phyloP scores from a whole-genome alignment of 1,284 basidiomycete species.

The Puccinia horiana region DNA sequence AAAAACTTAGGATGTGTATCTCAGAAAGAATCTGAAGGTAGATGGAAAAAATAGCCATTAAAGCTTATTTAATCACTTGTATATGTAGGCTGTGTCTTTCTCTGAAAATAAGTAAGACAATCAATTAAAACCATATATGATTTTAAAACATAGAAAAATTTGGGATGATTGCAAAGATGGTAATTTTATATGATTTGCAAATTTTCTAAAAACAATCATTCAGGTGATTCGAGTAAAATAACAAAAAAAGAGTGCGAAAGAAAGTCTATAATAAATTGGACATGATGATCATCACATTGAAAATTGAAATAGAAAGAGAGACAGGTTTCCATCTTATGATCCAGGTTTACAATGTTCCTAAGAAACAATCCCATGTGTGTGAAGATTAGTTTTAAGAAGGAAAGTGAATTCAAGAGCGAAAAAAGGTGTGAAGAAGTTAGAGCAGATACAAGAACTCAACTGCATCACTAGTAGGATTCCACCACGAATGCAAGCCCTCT shows the following conservation, averaged over 20 bases:
- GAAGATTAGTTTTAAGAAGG: background rate
- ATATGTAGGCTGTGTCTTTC: too few species aligned
- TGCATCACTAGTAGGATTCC: slow-evolving; percentile 45
- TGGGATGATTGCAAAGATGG: too few species aligned
- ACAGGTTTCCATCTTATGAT: slow-evolving; percentile 19
- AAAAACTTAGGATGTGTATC: too few species aligned
- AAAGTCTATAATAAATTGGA: too few species aligned
- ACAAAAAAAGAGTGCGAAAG: background rate
- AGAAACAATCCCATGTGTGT: background rate
- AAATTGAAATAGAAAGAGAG: background rate
- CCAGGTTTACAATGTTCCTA: slow-evolving; percentile 48
- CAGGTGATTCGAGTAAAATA: background rate
- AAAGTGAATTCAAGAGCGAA: background rate
- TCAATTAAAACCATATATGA: too few species aligned
- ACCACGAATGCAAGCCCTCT: slow-evolving; percentile 27
- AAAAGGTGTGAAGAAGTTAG: background rate
- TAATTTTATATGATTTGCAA: too few species aligned
- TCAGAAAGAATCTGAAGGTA: too few species aligned
- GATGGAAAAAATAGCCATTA: too few species aligned
- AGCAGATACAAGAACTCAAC: slow-evolving; percentile 16
- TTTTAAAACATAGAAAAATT: too few species aligned
- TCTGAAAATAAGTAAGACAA: too few species aligned
- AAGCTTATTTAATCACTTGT: too few species aligned
- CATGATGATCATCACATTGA: background rate
- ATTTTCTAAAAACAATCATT: too few species aligned